Conservation (phyloP, 345 rosid genomes). For the Boechera stricta region DNA sequence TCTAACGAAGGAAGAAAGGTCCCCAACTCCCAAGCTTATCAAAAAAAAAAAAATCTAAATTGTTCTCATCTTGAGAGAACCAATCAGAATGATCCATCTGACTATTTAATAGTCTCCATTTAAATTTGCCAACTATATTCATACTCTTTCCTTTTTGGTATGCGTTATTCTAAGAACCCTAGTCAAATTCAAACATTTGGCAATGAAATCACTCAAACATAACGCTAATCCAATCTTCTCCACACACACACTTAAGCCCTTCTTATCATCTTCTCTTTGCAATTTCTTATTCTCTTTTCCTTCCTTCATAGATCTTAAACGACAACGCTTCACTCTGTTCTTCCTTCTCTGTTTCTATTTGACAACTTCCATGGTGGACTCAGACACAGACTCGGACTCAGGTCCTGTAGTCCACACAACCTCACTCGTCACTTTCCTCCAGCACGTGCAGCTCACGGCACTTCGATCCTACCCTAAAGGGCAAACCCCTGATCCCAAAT, state of each 20-base stretch:
- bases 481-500: constrained; percentile 63
- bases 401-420: constrained; percentile 49
- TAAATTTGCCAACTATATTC: not conserved
- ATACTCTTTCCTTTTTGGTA: not conserved
- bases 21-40: not conserved
- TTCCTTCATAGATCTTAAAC: constrained; percentile 14
- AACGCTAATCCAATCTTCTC: not conserved
- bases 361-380: constrained; percentile 29
- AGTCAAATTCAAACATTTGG: constrained; percentile 7
- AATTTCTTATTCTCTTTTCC: not conserved
- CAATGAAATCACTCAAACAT: constrained; percentile 3
- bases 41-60: not conserved
- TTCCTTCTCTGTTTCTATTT: constrained; percentile 25
- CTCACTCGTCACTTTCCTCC: constrained; percentile 66
- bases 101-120: not conserved
- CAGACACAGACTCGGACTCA: constrained; percentile 7
- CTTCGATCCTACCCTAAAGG: constrained; percentile 48
- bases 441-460: constrained; percentile 68
- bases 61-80: constrained; percentile 12
- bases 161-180: constrained; percentile 11
- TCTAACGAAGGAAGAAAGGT: not conserved
- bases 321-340: constrained; percentile 4
- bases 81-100: constrained; percentile 21
- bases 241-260: not conserved
- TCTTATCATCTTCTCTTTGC: not conserved